Percentiles rank a stretch among this genome's conserved stretches.
Conservation (phyloP, 2,329 filamentous ascomycete species). For the Trichoderma cornu-damae region DNA sequence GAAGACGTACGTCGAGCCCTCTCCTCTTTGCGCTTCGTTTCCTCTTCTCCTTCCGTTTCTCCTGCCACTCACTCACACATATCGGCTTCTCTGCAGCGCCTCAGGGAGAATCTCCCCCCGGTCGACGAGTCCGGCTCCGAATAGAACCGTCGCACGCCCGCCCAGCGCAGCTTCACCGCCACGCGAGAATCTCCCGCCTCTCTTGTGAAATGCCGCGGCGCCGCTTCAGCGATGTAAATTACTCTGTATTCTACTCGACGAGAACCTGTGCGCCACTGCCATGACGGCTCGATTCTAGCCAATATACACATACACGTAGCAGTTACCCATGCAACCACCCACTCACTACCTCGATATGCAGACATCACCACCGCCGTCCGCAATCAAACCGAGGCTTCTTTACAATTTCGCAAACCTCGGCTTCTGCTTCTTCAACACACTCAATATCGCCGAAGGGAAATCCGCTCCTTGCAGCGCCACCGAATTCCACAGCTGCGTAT, state of each 20-base stretch:
- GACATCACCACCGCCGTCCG: neutral
- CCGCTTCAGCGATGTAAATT: neutral
- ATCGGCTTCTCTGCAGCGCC: conserved; percentile 33
- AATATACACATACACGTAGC: neutral
- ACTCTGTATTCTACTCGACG: neutral
- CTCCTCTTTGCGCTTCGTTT: neutral
- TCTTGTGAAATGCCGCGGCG: neutral
- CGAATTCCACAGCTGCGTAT: conserved; percentile 84
- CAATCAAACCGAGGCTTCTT: conserved; percentile 2
- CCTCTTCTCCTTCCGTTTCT: too few relatives aligned
- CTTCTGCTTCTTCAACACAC: conserved; percentile 71
- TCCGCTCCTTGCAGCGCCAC: conserved; percentile 77
- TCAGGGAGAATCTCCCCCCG: conserved; percentile 49
- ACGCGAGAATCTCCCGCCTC: too few relatives aligned
- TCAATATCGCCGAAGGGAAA: conserved; percentile 66
- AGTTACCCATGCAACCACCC: too few relatives aligned
- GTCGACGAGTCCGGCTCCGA: conserved; percentile 51
- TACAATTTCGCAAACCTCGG: conserved; percentile 82
- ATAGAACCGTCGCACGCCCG: conserved; percentile 23
- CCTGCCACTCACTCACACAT: conserved; percentile 7
- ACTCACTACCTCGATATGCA: neutral
- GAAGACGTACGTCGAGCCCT: conserved; percentile 54
- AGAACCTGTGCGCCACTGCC: neutral
- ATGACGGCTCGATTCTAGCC: neutral
- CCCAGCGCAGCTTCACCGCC: too few relatives aligned